Evolutionary conservation across 1,284 basidiomycete species (phyloP).

Genomic region (Cryptococcus sp.): DNA sequence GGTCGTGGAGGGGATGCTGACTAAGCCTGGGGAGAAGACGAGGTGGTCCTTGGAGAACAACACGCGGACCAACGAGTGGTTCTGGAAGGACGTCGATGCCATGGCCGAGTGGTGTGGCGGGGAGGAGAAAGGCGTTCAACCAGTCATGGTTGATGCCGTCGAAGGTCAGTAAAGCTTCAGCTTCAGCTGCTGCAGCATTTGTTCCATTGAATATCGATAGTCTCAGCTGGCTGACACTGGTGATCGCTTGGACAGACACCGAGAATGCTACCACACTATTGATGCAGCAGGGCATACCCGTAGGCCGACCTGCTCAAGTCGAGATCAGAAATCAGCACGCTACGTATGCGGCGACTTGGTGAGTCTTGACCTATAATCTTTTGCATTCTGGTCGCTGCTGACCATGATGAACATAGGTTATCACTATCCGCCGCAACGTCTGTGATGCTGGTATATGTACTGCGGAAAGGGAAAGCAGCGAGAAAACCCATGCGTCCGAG

Average conservation of each 20-base stretch:
- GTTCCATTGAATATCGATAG: background rate
- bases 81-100: conserved; percentile 80
- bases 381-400: conserved; percentile 27
- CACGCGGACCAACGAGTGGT: conserved; percentile 81
- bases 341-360: conserved; percentile 96
- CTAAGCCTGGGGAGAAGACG: conserved; percentile 58
- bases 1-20: conserved; percentile 62
- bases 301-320: conserved; percentile 80
- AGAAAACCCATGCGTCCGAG: conserved; percentile 15
- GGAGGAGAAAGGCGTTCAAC: conserved; percentile 68
- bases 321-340: conserved; percentile 93
- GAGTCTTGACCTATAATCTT: conserved; percentile 33
- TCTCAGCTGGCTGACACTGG: background rate
- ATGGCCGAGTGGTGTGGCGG: conserved; percentile 82
- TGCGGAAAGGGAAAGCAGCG: conserved; percentile 40
- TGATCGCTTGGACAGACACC: conserved; percentile 60
- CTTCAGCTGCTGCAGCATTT: background rate
- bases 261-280: conserved; percentile 69
- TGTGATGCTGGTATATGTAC: conserved; percentile 53
- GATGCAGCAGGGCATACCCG: conserved; percentile 73
- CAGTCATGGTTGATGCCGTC: conserved; percentile 82
- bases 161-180: conserved; percentile 29
- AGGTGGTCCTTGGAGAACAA: conserved; percentile 86
- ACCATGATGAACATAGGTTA: conserved; percentile 44
- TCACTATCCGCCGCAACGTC: conserved; percentile 55